Percentiles rank a stretch among this genome's conserved stretches.
These are phyloP conservation scores for Lumnitzera racemosa DNA, from an alignment of 345 rosid species.

Conservation along the genomic window DNA sequence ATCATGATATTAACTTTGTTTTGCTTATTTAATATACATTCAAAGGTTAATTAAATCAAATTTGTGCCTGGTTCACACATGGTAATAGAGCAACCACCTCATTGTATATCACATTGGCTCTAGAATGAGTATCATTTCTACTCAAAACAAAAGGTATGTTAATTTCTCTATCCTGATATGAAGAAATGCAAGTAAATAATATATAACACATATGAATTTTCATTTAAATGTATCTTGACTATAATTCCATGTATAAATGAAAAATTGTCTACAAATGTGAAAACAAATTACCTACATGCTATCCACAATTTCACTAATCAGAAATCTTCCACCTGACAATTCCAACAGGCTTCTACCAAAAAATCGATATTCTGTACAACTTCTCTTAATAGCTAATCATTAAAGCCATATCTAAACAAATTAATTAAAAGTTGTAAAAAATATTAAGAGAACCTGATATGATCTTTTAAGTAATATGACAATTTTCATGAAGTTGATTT, in stretches of 20 bases:
- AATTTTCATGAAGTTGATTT: neutral
- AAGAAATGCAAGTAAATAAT: too few species aligned
- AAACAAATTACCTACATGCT: constrained; percentile 56
- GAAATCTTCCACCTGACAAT: constrained; percentile 85
- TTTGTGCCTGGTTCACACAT: too few species aligned
- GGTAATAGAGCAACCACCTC: too few species aligned
- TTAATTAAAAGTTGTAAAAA: constrained; percentile 4
- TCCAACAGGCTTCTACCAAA: constrained; percentile 95
- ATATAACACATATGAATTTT: too few species aligned
- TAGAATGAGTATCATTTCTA: too few species aligned
- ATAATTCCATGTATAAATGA: neutral
- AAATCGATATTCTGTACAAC: constrained; percentile 93
- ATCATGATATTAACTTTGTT: too few species aligned
- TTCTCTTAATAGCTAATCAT: constrained; percentile 71
- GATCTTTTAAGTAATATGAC: neutral
- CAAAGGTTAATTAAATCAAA: too few species aligned
- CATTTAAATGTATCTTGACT: neutral
- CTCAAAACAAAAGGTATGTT: too few species aligned
- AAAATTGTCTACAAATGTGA: neutral
- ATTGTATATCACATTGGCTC: too few species aligned
- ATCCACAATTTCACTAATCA: constrained; percentile 63
- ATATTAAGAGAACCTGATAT: neutral
- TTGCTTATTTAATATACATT: too few species aligned
- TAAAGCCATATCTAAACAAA: constrained; percentile 10
- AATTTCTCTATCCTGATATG: too few species aligned